Percentiles rank a stretch among this genome's conserved stretches.
Evolutionary conservation across 177 flowering plant genomes (phyloP).

Genomic region (Vitis hybrid): DNA sequence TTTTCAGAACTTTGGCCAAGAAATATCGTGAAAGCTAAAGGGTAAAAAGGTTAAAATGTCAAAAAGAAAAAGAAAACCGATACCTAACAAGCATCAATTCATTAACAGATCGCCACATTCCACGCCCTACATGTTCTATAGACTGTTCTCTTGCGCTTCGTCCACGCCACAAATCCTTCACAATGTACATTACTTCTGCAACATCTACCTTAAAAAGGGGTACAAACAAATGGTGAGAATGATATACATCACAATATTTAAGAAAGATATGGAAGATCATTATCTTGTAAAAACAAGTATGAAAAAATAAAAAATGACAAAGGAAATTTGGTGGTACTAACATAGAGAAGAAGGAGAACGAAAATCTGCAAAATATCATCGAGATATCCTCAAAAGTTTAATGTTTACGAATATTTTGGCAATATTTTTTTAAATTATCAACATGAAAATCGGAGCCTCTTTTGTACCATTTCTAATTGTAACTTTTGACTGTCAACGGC

Average conservation of each 20-base stretch:
- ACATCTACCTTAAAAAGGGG: conserved; percentile 66
- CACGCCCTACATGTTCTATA: conserved; percentile 75
- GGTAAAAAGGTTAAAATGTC: background rate
- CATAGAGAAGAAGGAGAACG: background rate
- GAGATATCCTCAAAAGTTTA: background rate
- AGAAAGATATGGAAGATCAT: background rate
- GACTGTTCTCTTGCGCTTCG: conserved; percentile 80
- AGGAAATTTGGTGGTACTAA: background rate
- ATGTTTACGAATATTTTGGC: no score
- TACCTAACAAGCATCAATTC: conserved; percentile 95
- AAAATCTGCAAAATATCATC: background rate
- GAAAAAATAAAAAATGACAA: background rate
- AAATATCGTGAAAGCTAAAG: background rate
- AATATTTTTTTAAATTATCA: no score
- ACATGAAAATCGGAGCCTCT: no score
- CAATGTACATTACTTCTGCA: conserved; percentile 85
- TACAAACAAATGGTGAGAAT: conserved; percentile 4
- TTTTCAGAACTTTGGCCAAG: background rate
- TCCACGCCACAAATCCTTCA: conserved; percentile 92
- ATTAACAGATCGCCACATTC: conserved; percentile 93
- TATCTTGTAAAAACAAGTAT: no score
- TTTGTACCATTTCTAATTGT: no score
- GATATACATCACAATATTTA: background rate
- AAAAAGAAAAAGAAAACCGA: background rate
- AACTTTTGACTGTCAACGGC: no score